Evolutionary conservation across 2,329 filamentous ascomycete species (phyloP).

Genomic region (Emericellopsis cladophorae): DNA sequence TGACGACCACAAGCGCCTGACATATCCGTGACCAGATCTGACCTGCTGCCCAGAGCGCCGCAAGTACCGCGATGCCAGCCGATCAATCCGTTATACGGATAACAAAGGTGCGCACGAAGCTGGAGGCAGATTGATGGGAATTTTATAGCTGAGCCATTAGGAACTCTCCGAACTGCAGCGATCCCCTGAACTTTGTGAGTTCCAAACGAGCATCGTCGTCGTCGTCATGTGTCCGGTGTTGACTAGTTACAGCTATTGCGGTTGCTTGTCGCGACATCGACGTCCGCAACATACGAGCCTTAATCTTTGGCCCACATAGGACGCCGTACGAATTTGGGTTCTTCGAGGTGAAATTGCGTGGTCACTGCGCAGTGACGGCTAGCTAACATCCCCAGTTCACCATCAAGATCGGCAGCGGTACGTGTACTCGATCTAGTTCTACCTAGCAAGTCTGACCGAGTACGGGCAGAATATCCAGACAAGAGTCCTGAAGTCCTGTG

Average conservation of each 20-base stretch:
- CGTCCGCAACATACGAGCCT: conserved; percentile 72
- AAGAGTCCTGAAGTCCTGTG: conserved; percentile 51
- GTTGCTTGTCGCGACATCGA: conserved; percentile 82
- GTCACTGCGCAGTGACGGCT: too few species aligned
- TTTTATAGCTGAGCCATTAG: conserved; percentile 26
- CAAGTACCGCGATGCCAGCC: conserved; percentile 13
- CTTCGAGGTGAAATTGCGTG: conserved; percentile 59
- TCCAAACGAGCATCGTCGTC: neutral
- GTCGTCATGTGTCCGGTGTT: neutral
- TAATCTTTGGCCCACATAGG: conserved; percentile 87
- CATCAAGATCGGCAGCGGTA: conserved; percentile 66
- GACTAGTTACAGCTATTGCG: conserved; percentile 52
- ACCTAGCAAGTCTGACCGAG: conserved; percentile 3
- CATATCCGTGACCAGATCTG: too few species aligned
- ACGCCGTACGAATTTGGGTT: conserved; percentile 97
- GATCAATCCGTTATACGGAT: conserved; percentile 85
- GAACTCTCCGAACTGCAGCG: conserved; percentile 80
- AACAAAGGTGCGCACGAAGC: conserved; percentile 49
- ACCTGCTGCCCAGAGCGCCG: neutral
- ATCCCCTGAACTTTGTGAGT: conserved; percentile 69
- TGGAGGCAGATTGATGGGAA: conserved; percentile 10
- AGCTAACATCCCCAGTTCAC: conserved; percentile 41
- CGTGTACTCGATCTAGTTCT: neutral
- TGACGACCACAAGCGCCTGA: too few species aligned
- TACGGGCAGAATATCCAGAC: conserved; percentile 63